phyloP scores from a whole-genome alignment of 768 basidiomycete genomes.

The Rhizopogon rudus region DNA sequence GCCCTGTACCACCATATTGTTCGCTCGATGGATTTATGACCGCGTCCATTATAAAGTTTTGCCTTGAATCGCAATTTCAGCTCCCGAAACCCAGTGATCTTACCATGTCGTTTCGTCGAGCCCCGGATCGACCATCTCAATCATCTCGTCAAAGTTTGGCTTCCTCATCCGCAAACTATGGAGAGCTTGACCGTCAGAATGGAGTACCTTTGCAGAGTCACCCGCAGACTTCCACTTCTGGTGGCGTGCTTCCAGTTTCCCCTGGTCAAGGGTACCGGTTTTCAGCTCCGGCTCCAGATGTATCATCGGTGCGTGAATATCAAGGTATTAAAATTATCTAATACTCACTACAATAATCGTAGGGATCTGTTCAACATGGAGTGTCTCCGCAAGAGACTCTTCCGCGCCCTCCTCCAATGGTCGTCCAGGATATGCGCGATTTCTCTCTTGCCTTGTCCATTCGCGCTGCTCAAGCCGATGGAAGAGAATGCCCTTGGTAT shows the following conservation, averaged over 20 bases:
- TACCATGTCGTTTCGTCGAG: not conserved
- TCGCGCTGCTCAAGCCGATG: not conserved
- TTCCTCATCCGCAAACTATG: not conserved
- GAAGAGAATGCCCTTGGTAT: slow-evolving; percentile 1
- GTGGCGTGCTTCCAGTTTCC: too few relatives aligned
- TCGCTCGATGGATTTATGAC: too few relatives aligned
- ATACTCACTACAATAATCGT: not conserved
- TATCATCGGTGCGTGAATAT: not conserved
- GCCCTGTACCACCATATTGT: too few relatives aligned
- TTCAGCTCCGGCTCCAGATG: too few relatives aligned
- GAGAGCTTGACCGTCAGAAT: not conserved
- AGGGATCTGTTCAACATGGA: not conserved
- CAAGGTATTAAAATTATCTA: not conserved
- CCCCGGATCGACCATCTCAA: not conserved
- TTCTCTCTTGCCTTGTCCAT: not conserved
- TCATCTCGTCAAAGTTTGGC: not conserved
- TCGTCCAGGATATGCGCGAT: not conserved
- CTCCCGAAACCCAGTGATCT: too few relatives aligned
- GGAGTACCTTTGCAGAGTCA: not conserved
- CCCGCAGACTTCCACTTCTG: not conserved
- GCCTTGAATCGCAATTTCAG: too few relatives aligned
- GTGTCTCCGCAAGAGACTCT: not conserved
- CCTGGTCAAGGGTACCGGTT: too few relatives aligned
- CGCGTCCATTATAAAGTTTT: too few relatives aligned
- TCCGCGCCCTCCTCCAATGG: not conserved